Base-by-base conservation (phyloP, 2,329 filamentous ascomycete species). In the Colletotrichum salicis region DNA sequence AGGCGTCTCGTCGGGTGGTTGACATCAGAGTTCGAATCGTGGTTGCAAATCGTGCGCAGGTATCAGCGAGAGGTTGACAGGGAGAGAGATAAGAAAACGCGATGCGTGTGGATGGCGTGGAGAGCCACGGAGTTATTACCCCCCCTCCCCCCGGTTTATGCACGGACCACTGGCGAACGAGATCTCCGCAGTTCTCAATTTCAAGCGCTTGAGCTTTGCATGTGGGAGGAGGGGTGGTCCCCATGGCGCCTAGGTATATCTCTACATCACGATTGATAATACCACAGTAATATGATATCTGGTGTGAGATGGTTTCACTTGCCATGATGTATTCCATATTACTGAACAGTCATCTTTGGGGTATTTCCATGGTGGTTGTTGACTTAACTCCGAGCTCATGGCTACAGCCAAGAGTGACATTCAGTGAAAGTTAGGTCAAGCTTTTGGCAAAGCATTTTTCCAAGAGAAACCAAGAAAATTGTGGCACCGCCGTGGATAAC, bases 91-190 rank as follows among this genome's bases (percentile, higher is more conserved):
- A 71, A 71, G 70, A 22, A 69, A 29, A 64, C 65, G 65, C 58
- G 54, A 69, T 60, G 55, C 65, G 65, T 71, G 70, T 71, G 70
- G 70, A 64, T 70, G 70, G 65, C 59, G 41, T 69, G 65, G 69
- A 71, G 65, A 71, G 31, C 19, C 41, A 57, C 29, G 41, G 64
- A 48, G 15, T 19, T 4, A 10, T 19, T 6, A 11, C 37, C 24
- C 56, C 67, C 56, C 19, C 3, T 6, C 37, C 24, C 56, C 67
- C 56, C 19, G 22, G 35, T 37, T 1, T 1, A 19, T n/a, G 70
- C 70, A 71, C 70, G 55, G 70, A 10, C 55, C 70, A 70, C 45
- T 6, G 5, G 12, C 55, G n/a, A 61, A 55, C n/a, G 24, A 51
- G 52, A 70, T 71, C 65, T 71, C 70, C 55, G 59, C 59, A 48